These are phyloP conservation scores for Chlorella sp. DNA, from an alignment of 139 green algal genomes.

Conservation along the genomic window DNA sequence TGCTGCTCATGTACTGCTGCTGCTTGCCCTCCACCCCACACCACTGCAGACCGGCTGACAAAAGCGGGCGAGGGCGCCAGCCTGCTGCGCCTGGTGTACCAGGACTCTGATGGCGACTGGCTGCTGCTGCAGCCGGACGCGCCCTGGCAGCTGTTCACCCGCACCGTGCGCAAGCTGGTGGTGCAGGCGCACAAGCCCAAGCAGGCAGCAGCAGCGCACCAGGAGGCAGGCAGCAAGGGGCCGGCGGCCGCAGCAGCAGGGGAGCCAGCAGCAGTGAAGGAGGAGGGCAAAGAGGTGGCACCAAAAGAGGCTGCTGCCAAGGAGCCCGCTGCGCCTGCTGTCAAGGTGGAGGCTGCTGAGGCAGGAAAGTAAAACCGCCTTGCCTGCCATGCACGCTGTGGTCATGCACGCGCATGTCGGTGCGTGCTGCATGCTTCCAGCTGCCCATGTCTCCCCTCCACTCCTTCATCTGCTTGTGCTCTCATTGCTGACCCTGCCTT, in stretches of 20 bases:
- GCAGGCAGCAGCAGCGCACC: not conserved
- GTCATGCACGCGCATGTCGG: not conserved
- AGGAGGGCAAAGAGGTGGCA: not conserved
- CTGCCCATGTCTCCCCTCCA: no score
- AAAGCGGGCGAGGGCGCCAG: not conserved
- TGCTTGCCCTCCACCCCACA: not conserved
- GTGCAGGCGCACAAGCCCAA: not conserved
- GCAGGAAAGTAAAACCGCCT: no score
- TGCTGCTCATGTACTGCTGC: not conserved
- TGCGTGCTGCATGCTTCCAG: no score
- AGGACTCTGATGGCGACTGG: conserved; percentile 40
- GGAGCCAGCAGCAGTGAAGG: not conserved
- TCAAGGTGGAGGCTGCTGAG: no score
- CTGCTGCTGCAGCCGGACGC: conserved; percentile 33
- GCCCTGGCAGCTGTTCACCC: conserved; percentile 34
- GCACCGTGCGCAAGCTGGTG: conserved; percentile 28
- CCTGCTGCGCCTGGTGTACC: conserved; percentile 29
- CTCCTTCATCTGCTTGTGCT: no score
- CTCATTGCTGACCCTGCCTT: no score
- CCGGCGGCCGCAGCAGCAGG: not conserved
- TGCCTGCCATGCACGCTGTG: not conserved
- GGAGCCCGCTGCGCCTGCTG: not conserved
- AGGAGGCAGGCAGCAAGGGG: not conserved
- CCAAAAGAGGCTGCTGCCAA: not conserved
- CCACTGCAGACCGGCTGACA: conserved; percentile 4